Percentiles rank a stretch among this genome's conserved stretches.
phyloP scores from a whole-genome alignment of 768 basidiomycete species.

The Tubosaeta brunneosetosa region DNA sequence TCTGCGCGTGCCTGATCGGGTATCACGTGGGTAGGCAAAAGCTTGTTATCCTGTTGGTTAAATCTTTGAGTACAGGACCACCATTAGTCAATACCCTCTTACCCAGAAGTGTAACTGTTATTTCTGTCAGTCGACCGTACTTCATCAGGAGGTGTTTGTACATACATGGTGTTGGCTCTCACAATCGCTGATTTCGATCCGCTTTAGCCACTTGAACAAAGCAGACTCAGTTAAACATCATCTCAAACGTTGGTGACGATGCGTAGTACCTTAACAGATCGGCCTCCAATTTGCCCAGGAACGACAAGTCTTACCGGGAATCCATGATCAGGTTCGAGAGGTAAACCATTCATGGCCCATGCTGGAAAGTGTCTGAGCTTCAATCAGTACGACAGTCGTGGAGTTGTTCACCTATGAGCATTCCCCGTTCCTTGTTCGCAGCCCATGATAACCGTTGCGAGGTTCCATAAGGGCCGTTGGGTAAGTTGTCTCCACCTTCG shows the following conservation, averaged over 20 bases:
- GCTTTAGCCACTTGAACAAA: conserved; percentile 47
- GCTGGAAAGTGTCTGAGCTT: conserved; percentile 14
- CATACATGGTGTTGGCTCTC: conserved; percentile 52
- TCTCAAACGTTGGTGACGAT: not conserved
- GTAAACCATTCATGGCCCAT: conserved; percentile 59
- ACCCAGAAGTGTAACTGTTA: conserved; percentile 36
- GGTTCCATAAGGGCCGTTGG: conserved; percentile 60
- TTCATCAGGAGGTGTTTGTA: not conserved
- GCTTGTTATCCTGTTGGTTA: conserved; percentile 47
- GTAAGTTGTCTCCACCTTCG: conserved; percentile 53
- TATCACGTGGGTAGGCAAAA: conserved; percentile 49
- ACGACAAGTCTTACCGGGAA: conserved; percentile 61
- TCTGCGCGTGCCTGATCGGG: conserved; percentile 50
- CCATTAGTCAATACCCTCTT: not conserved
- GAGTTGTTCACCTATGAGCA: conserved; percentile 38
- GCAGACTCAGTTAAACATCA: not conserved
- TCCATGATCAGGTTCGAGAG: conserved; percentile 60
- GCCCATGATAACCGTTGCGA: conserved; percentile 45
- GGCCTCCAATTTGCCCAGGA: conserved; percentile 60
- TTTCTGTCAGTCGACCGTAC: not conserved
- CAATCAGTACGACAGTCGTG: not conserved
- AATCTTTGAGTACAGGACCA: conserved; percentile 1
- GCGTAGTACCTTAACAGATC: conserved; percentile 39
- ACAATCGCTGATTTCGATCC: conserved; percentile 45
- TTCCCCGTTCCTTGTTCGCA: conserved; percentile 40